These are phyloP conservation scores for Crucihimalaya himalaica DNA, from an alignment of 345 rosid species.

Conservation along the genomic window DNA sequence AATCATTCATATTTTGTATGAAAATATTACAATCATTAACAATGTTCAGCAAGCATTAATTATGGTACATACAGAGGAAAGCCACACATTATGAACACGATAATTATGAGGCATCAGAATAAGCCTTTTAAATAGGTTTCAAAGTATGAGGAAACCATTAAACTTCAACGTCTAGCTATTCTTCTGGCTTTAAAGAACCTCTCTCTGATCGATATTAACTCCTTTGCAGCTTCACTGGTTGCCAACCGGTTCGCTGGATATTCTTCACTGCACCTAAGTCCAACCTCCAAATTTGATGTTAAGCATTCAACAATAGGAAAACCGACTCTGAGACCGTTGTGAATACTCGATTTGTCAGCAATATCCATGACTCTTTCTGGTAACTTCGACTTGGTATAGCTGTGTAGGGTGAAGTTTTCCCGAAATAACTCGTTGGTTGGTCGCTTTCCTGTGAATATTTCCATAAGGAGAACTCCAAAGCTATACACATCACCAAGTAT, in stretches of 20 bases:
- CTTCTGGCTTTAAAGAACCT: slow-evolving; percentile 22
- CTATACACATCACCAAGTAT: slow-evolving; percentile 38
- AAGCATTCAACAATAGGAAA: slow-evolving; percentile 22
- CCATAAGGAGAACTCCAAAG: slow-evolving; percentile 36
- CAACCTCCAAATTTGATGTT: slow-evolving; percentile 22
- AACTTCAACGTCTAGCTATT: slow-evolving; percentile 16
- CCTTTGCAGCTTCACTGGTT: slow-evolving; percentile 28
- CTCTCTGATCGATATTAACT: slow-evolving; percentile 31
- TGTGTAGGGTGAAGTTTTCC: slow-evolving; percentile 31
- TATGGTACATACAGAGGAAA: background rate
- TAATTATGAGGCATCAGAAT: background rate
- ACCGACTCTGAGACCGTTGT: slow-evolving; percentile 14
- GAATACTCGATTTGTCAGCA: slow-evolving; percentile 16
- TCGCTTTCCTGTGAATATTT: slow-evolving; percentile 36
- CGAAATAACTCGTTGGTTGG: slow-evolving; percentile 39
- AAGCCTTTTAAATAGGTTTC: slow-evolving; percentile 1
- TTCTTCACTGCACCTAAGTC: slow-evolving; percentile 41
- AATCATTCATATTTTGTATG: background rate
- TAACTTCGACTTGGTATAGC: slow-evolving; percentile 27
- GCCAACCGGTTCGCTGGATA: slow-evolving; percentile 17
- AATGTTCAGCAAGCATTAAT: background rate
- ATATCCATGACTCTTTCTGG: slow-evolving; percentile 16
- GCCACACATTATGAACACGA: background rate
- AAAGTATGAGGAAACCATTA: background rate
- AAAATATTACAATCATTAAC: background rate